A percentile compares a stretch with the other conserved stretches of the same genome.
phyloP scores from a whole-genome alignment of 2,329 filamentous ascomycete genomes.

The Lachnellula occidentalis region DNA sequence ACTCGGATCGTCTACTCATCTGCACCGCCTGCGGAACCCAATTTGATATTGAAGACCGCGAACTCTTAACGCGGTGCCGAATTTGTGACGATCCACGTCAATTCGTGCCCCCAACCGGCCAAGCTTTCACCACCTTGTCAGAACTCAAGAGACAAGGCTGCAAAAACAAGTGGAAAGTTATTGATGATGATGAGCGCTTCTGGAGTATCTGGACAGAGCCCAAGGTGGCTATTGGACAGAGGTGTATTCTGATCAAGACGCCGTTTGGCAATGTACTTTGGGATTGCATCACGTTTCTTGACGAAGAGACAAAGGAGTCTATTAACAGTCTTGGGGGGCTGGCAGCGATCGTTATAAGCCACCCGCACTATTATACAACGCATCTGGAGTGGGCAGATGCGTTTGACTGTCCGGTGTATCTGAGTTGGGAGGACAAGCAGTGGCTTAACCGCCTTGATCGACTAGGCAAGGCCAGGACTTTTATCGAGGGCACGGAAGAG shows the following conservation, averaged over 20 bases:
- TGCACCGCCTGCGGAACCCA: slow-evolving; percentile 69
- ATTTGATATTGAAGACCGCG: slow-evolving; percentile 48
- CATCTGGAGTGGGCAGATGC: slow-evolving; percentile 66
- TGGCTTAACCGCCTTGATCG: slow-evolving; percentile 53
- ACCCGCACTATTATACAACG: slow-evolving; percentile 79
- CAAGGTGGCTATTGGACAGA: slow-evolving; percentile 68
- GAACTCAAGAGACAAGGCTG: slow-evolving; percentile 38
- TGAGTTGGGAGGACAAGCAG: slow-evolving; percentile 56
- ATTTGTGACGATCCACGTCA: slow-evolving; percentile 73
- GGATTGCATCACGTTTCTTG: slow-evolving; percentile 70
- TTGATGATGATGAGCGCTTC: slow-evolving; percentile 40
- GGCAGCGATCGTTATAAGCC: slow-evolving; percentile 66
- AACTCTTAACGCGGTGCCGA: slow-evolving; percentile 50
- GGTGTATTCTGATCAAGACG: slow-evolving; percentile 64
- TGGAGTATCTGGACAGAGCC: slow-evolving; percentile 46
- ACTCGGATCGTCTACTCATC: slow-evolving; percentile 41
- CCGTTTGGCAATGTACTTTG: slow-evolving; percentile 67
- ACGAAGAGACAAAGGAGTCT: slow-evolving; percentile 52
- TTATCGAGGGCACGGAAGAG: slow-evolving; percentile 39
- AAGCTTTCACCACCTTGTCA: slow-evolving; percentile 59
- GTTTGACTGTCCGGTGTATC: slow-evolving; percentile 66
- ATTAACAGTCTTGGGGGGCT: slow-evolving; percentile 61
- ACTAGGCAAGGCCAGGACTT: slow-evolving; percentile 37
- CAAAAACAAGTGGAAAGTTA: slow-evolving; percentile 48
- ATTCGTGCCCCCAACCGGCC: slow-evolving; percentile 58